phyloP scores from a whole-genome alignment of 2,329 filamentous ascomycete species.

The Venturia oleaginea region DNA sequence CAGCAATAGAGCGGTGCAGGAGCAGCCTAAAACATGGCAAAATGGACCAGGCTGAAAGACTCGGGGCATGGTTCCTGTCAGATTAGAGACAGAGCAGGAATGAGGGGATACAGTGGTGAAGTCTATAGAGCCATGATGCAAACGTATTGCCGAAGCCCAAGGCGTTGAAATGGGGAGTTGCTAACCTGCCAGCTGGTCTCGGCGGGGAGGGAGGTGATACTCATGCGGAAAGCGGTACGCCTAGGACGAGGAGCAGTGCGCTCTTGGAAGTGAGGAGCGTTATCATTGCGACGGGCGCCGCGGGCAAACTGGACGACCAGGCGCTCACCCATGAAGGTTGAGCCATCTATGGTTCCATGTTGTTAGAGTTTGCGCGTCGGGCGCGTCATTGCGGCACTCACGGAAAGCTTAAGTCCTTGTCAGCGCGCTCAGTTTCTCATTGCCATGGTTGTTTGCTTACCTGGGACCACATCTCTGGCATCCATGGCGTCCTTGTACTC shows the following conservation, averaged over 20 bases:
- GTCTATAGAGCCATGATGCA: slow-evolving; percentile 34
- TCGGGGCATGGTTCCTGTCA: not conserved
- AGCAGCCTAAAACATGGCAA: not conserved
- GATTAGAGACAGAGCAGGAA: slow-evolving; percentile 25
- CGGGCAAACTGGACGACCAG: slow-evolving; percentile 97
- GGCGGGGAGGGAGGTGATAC: slow-evolving; percentile 89
- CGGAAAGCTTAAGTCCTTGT: slow-evolving; percentile 42
- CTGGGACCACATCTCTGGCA: slow-evolving; percentile 94
- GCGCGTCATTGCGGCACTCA: slow-evolving; percentile 29
- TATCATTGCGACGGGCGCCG: slow-evolving; percentile 64
- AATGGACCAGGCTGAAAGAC: slow-evolving; percentile 1
- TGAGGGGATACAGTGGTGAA: slow-evolving; percentile 32
- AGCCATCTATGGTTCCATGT: slow-evolving; percentile 59
- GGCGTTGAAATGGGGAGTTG: slow-evolving; percentile 38
- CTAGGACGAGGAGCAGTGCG: slow-evolving; percentile 70
- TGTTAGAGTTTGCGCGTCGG: slow-evolving; percentile 4
- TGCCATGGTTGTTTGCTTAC: slow-evolving; percentile 45
- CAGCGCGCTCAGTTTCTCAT: slow-evolving; percentile 9
- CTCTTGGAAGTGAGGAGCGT: slow-evolving; percentile 53
- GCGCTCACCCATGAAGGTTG: slow-evolving; percentile 95
- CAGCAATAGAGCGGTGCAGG: not conserved
- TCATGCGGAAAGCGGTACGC: slow-evolving; percentile 93
- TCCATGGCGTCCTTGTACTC: slow-evolving; percentile 99
- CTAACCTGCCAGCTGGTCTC: slow-evolving; percentile 99
- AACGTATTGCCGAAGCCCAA: slow-evolving; percentile 15